Base-by-base conservation (phyloP, 2,329 filamentous ascomycete species). In the Phialophora macrospora region DNA sequence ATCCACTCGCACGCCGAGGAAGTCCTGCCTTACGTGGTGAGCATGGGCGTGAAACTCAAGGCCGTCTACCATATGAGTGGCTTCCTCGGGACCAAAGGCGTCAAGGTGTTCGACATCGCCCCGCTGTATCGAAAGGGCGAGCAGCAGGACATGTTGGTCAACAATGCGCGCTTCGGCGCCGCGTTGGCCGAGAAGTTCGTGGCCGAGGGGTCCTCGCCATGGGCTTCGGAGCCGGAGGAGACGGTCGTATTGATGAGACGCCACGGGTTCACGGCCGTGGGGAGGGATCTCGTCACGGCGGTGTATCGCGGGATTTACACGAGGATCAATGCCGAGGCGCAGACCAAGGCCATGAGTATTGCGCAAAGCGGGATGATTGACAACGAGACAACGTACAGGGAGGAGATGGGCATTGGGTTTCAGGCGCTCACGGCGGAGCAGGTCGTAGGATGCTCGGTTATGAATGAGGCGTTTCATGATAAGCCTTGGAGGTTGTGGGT, bases 251-350 rank as follows among this genome's bases (percentile, higher is more conserved):
- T 83, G 59, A 83, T 83, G 81, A 72, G 76, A 4, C 75, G 79
- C 2, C 81, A 83, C 65, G 81, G 81, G 3, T 81, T 80, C 70
- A 80, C 81, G 0, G 72, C 75, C 4, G 67, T 78, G 7, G 80
- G 75, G 0, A 66, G 69, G 0, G 75, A 72, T 63, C 77, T 83
- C 51, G 74, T 79, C 64, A 74, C 77, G 48, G 79, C 75, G 1
- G 80, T 83, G 11, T 77, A 79, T 62, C 72, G 77, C n/a, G 77
- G 78, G 1, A 72, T 83, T 1, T 83, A 83, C 63, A 82, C 81
- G 1, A 73, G 76, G 58, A 75, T 75, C 68, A 82, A 82, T 66
- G 81, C 81, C 1, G 70, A 70, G 6, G 74, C 81, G 4, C 80
- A 82, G 70, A 77, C 77, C 1, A 74, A 75, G 32, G 78, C 80